phyloP scores from a whole-genome alignment of 2,329 filamentous ascomycete genomes.

The Neurospora sp. region DNA sequence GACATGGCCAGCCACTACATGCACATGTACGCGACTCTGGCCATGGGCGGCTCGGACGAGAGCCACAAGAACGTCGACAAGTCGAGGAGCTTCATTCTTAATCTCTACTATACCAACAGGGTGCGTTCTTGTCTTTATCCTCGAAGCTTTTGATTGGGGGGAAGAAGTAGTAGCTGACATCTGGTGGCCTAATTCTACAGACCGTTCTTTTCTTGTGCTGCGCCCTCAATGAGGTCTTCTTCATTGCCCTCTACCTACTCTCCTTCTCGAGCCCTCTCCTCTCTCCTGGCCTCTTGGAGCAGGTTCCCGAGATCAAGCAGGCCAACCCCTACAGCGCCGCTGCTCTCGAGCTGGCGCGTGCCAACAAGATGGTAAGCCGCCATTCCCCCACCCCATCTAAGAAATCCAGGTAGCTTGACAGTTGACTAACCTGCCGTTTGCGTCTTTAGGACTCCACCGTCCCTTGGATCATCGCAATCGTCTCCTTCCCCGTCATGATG shows the following conservation, averaged over 20 bases:
- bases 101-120: slow-evolving; percentile 96
- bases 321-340: slow-evolving; percentile 80
- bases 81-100: slow-evolving; percentile 78
- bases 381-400: slow-evolving; percentile 24
- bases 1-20: slow-evolving; percentile 97
- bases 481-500: slow-evolving; percentile 80
- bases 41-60: slow-evolving; percentile 69
- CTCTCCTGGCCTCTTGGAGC: slow-evolving; percentile 70
- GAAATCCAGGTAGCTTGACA: neutral
- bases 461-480: slow-evolving; percentile 70
- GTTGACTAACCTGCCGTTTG: neutral
- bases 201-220: slow-evolving; percentile 87
- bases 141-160: neutral
- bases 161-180: neutral
- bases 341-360: slow-evolving; percentile 82
- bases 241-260: slow-evolving; percentile 94
- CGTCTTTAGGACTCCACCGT: slow-evolving; percentile 26
- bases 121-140: slow-evolving; percentile 36
- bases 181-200: slow-evolving; percentile 32
- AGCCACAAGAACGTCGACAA: slow-evolving; percentile 93
- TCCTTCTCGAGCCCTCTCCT: slow-evolving; percentile 90
- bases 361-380: slow-evolving; percentile 74
- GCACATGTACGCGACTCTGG: slow-evolving; percentile 95
- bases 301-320: slow-evolving; percentile 43
- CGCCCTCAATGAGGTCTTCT: slow-evolving; percentile 88